Conservation (phyloP, 192 early-diverging fungal species). For the Umbelopsis sp. region DNA sequence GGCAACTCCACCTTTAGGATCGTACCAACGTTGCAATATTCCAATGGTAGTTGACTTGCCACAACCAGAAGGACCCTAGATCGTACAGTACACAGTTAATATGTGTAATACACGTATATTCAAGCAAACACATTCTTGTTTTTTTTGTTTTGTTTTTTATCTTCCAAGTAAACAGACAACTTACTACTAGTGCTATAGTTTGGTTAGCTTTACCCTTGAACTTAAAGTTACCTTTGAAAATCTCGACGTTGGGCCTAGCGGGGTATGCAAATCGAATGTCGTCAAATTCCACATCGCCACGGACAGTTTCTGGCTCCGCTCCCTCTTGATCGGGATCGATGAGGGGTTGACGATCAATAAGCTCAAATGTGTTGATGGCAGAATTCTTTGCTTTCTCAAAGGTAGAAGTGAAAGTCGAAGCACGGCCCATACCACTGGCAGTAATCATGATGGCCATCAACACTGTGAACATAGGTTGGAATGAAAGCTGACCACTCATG, state of each 20-base stretch:
- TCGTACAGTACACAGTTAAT: not conserved
- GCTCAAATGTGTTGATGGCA: conserved; percentile 66
- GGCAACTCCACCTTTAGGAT: conserved; percentile 59
- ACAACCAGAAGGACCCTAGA: conserved; percentile 74
- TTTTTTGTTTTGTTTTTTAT: not conserved
- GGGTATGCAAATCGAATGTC: conserved; percentile 68
- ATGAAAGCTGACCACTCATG: conserved; percentile 43
- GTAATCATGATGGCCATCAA: conserved; percentile 80
- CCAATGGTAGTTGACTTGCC: conserved; percentile 72
- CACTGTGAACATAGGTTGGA: conserved; percentile 61
- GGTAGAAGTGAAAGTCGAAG: conserved; percentile 69
- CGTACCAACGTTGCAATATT: conserved; percentile 79
- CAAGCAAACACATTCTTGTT: too few relatives aligned
- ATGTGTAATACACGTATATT: too few relatives aligned
- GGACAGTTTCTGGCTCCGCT: conserved; percentile 33
- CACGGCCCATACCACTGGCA: conserved; percentile 63
- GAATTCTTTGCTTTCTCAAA: conserved; percentile 81
- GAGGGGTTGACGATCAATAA: conserved; percentile 66
- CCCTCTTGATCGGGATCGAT: conserved; percentile 65
- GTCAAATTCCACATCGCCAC: conserved; percentile 54
- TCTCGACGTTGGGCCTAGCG: conserved; percentile 54
- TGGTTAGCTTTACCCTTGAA: conserved; percentile 50
- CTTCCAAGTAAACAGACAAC: not conserved
- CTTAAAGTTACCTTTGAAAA: conserved; percentile 63
- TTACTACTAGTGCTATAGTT: conserved; percentile 84